A percentile compares a stretch with the other conserved stretches of the same genome.
These are phyloP conservation scores for Fragaria vesca DNA, from an alignment of 306 rosid species.

Conservation along the genomic window DNA sequence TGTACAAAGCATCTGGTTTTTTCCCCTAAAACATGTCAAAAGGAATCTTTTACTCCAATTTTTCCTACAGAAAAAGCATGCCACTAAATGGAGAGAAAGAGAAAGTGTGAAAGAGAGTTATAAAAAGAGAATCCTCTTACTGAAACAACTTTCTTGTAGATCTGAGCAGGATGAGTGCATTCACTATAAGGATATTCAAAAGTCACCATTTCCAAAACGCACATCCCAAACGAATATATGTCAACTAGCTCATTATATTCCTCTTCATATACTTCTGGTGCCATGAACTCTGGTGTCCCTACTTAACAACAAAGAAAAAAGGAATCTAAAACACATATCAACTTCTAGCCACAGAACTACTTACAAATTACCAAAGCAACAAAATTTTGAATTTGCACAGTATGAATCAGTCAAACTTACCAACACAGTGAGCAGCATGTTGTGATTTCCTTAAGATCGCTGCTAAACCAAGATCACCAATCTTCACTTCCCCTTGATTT, in stretches of 20 bases:
- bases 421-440: constrained; percentile 88
- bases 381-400: background rate
- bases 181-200: constrained; percentile 96
- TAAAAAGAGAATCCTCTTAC: constrained; percentile 55
- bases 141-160: constrained; percentile 92
- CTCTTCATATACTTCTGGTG: constrained; percentile 95
- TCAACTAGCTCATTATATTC: constrained; percentile 91
- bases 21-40: constrained; percentile 58
- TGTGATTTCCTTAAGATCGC: constrained; percentile 86
- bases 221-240: constrained; percentile 97
- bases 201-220: constrained; percentile 90
- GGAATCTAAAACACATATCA: constrained; percentile 24
- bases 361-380: background rate
- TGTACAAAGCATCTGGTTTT: constrained; percentile 84
- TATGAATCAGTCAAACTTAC: constrained; percentile 37
- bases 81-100: constrained; percentile 14
- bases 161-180: constrained; percentile 92
- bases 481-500: constrained; percentile 93
- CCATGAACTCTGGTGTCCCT: constrained; percentile 99
- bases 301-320: constrained; percentile 12
- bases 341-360: constrained; percentile 16
- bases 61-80: constrained; percentile 10
- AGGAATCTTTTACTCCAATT: constrained; percentile 21
- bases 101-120: constrained; percentile 6
- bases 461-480: constrained; percentile 95